Evolutionary conservation across 2,329 filamentous ascomycete genomes (phyloP).

Genomic region (Diaporthe capsici): DNA sequence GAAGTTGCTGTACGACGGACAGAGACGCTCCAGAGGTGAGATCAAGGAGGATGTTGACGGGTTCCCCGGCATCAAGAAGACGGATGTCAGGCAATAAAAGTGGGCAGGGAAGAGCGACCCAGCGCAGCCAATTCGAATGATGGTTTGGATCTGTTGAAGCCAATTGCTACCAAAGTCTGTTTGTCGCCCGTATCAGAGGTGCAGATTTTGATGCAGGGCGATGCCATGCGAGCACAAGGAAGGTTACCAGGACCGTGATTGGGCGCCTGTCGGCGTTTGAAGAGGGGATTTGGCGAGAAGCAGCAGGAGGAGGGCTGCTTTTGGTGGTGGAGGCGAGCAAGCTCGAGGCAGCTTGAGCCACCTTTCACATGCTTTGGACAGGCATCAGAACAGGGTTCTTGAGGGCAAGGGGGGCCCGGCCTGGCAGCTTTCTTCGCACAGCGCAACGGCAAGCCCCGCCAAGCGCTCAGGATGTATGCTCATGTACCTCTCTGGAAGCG

Average conservation of each 20-base stretch:
- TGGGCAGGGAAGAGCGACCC: constrained; percentile 13
- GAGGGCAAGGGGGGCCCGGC: constrained; percentile 1
- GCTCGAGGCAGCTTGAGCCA: constrained; percentile 5
- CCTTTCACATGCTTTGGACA: constrained; percentile 37
- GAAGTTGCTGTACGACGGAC: neutral
- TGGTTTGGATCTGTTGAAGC: constrained; percentile 21
- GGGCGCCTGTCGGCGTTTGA: constrained; percentile 1
- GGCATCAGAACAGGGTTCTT: constrained; percentile 22
- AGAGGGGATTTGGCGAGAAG: neutral
- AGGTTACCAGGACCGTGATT: neutral
- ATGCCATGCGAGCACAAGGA: constrained; percentile 27
- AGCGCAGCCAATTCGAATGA: constrained; percentile 14
- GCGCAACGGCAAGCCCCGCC: constrained; percentile 7
- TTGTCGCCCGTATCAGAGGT: constrained; percentile 25
- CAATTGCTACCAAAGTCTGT: constrained; percentile 4
- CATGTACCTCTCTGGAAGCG: constrained; percentile 17
- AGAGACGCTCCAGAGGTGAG: constrained; percentile 5
- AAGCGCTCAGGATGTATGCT: neutral
- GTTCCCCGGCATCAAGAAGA: neutral
- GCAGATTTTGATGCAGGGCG: constrained; percentile 28
- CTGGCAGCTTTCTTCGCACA: constrained; percentile 16
- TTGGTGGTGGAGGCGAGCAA: neutral
- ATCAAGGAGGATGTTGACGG: neutral
- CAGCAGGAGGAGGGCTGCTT: neutral
- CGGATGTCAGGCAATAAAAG: constrained; percentile 16